Conservation (phyloP, 2,329 filamentous ascomycete genomes). For the Stemphylium lycopersici region DNA sequence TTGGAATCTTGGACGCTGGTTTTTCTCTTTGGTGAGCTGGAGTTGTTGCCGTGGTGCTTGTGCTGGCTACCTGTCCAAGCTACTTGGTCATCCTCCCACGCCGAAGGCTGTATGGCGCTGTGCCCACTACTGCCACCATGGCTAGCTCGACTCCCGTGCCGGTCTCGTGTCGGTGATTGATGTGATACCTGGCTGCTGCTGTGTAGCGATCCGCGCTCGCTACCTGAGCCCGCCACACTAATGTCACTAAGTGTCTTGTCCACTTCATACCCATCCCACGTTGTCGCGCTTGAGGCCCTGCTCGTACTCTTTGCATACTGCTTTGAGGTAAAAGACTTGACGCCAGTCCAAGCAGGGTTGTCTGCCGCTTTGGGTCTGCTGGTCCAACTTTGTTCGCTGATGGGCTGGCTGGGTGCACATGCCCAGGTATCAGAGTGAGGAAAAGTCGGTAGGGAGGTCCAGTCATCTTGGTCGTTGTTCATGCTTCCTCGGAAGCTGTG, state of each 20-base stretch:
- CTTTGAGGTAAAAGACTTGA: background rate
- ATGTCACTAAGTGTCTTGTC: conserved; percentile 27
- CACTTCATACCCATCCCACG: conserved; percentile 31
- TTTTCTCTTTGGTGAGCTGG: background rate
- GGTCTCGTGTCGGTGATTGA: background rate
- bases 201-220: conserved; percentile 11
- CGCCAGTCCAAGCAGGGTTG: conserved; percentile 2
- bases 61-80: background rate
- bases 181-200: conserved; percentile 7
- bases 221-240: conserved; percentile 19
- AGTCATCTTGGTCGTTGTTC: background rate
- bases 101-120: background rate
- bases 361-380: background rate
- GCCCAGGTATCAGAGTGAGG: conserved; percentile 12
- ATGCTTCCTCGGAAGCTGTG: background rate
- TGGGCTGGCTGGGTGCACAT: background rate
- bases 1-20: background rate
- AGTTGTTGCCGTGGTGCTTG: background rate
- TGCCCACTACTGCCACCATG: background rate
- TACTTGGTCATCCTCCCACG: background rate
- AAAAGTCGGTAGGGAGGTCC: background rate
- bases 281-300: conserved; percentile 1
- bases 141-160: background rate
- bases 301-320: background rate
- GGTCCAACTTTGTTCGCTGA: background rate